Evolutionary conservation across 208 protist species (phyloP), one percentile per base, ranked within the genome.

Genomic region (Polymyxa betae): DNA sequence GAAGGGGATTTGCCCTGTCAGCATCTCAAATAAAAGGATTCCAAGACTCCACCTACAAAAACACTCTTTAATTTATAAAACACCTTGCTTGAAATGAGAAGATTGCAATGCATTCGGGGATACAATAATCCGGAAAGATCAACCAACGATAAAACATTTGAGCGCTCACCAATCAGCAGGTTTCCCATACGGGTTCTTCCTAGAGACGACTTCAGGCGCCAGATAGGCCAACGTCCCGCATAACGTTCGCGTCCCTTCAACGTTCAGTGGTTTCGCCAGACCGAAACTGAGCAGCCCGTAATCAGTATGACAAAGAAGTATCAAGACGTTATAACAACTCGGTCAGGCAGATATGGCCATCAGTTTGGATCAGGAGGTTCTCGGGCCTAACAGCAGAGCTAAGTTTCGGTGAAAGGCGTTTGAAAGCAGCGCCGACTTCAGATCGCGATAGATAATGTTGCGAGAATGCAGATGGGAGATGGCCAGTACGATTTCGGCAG

Each of bases 141-240:
- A 82, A 20, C n/a, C n/a, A 35, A 82, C 72, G 35, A 82, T 5
- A 43, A 35, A 35, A 82, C 5, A 82, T 12, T 82, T 5, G 10
- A n/a, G n/a, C n/a, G n/a, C n/a, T n/a, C 5, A 82, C 72, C 72
- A 82, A n/a, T 82, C 72, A 35, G 72, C 72, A 82, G 72, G 72
- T 82, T 82, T 82, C 12, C 72, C 72, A 82, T 82, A 82, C n/a
- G 72, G 72, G n/a, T 38, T 35, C 12, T 43, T 35, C n/a, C 35
- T 82, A n/a, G 72, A 82, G 78, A 93, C 87, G 0, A 93, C 38
- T 45, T 92, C 92, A 66, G 92, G 91, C 0, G 91, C 92, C 12
- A 93, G 5, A 49, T 93, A 93, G 29, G 91, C 92, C 16, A 90
- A 45, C 29, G 91, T 93, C 1, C 92, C 91, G 93, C 91, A 93